Evolutionary conservation across 192 early-diverging fungal genomes (phyloP), one percentile per base, ranked within the genome.

Genomic region (Coemansia sp.): DNA sequence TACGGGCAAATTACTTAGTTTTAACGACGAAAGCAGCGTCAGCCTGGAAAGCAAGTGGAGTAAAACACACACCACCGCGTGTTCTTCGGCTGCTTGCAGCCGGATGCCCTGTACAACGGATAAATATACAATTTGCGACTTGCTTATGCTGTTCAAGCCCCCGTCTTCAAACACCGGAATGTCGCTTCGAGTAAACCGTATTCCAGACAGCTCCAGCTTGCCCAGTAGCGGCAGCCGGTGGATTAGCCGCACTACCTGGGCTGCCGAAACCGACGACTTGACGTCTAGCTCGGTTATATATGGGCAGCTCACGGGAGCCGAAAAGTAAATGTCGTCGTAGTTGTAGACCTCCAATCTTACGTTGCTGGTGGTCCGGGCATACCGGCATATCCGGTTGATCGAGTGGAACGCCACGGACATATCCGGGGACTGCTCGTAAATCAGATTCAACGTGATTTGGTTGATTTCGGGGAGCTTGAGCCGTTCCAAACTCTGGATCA

Each of bases 241-340:
- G 15, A 47, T 47, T 6, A 47, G 12, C 11, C 9, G 5, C 0
- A 47, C 5, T 3, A 47, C 45, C 5, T 11, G 9, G n/a, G 21
- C 11, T 15, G 45, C 45, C 5, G 45, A 20, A n/a, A 47, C 12
- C 1, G 26, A 28, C 28, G 45, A 11, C 5, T 23, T 18, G 0
- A 47, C 28, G 28, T 47, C 45, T 6, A 47, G 23, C 26, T 47
- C 45, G 2, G 45, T 47, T 5, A 47, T 23, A 47, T 28, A 47
- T 8, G 45, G 7, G 45, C 45, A 47, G 12, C 12, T 31, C 6
- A 6, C 3, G 3, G 32, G 32, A 6, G 32, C 6, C 6, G 26
- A 11, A 6, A 47, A 11, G 1, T 12, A 3, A 14, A 47, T 47
- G 16, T 47, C 45, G 5, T 26, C 12, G 2, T 20, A n/a, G 45